phyloP scores from a whole-genome alignment of 2,329 filamentous ascomycete genomes.

The Aspergillus glaucus region DNA sequence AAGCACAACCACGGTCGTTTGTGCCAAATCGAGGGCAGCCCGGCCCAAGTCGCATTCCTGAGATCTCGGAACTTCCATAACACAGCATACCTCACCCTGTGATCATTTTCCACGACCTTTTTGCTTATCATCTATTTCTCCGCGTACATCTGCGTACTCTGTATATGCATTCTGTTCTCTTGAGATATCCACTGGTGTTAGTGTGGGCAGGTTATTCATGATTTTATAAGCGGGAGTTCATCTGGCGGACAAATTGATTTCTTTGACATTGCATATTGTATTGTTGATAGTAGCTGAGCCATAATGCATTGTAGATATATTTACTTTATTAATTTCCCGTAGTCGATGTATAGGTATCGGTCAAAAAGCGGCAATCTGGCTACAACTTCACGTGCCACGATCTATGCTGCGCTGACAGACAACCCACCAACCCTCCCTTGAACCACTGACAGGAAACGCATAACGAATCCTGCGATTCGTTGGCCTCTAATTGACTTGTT shows the following conservation, averaged over 20 bases:
- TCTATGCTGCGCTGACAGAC: conserved; percentile 13
- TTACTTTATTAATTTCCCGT: no score
- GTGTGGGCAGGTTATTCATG: neutral
- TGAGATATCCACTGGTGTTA: neutral
- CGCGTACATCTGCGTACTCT: neutral
- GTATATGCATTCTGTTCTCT: neutral
- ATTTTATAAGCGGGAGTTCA: neutral
- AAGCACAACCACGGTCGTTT: conserved; percentile 57
- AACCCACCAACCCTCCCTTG: conserved; percentile 11
- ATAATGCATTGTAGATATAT: neutral
- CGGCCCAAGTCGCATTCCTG: neutral
- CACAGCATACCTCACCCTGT: neutral
- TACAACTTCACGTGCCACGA: neutral
- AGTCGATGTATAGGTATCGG: no score
- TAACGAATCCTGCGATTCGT: neutral
- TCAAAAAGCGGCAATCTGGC: no score
- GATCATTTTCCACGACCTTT: neutral
- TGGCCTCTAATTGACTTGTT: neutral
- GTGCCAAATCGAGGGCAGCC: conserved; percentile 24
- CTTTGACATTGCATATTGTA: neutral
- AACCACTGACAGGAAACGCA: neutral
- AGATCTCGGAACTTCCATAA: neutral
- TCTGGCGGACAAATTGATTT: neutral
- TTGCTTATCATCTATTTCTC: neutral
- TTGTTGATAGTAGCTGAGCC: neutral